These are phyloP conservation scores for Pleurotus djamor DNA, from an alignment of 768 basidiomycete genomes.

Conservation along the genomic window DNA sequence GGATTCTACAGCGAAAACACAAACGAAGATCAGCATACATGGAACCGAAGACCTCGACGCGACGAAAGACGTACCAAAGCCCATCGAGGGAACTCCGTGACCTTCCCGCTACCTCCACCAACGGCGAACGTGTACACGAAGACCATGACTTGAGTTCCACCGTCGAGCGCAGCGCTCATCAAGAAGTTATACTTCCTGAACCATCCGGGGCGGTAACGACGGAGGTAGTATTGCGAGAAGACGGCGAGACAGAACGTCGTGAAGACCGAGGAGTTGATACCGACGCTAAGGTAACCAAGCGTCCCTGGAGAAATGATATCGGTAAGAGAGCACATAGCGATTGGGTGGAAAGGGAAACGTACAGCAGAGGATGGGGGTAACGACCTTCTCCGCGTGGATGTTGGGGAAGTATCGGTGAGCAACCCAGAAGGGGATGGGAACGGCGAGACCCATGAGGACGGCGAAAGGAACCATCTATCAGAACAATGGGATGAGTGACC, in stretches of 20 bases:
- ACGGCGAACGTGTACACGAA: constrained; percentile 44
- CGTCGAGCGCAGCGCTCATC: constrained; percentile 49
- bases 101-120: constrained; percentile 39
- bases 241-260: constrained; percentile 41
- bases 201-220: constrained; percentile 40
- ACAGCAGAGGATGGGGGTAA: constrained; percentile 48
- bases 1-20: constrained; percentile 15
- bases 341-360: constrained; percentile 1
- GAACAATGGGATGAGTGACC: constrained; percentile 7
- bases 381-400: constrained; percentile 41
- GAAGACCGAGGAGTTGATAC: constrained; percentile 55
- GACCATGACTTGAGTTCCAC: constrained; percentile 48
- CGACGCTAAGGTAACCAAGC: constrained; percentile 48
- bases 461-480: constrained; percentile 41
- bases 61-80: constrained; percentile 26
- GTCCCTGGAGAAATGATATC: constrained; percentile 25
- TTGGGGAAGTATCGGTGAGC: constrained; percentile 47
- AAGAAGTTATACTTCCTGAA: constrained; percentile 54
- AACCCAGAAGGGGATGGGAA: constrained; percentile 57
- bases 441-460: constrained; percentile 46
- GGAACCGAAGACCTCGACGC: constrained; percentile 4
- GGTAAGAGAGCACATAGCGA: background rate
- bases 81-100: constrained; percentile 32
- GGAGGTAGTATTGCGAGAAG: constrained; percentile 45
- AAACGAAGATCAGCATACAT: constrained; percentile 6